Evolutionary conservation across 495 filamentous ascomycete species (phyloP).

Genomic region (Oidiodendron maius): DNA sequence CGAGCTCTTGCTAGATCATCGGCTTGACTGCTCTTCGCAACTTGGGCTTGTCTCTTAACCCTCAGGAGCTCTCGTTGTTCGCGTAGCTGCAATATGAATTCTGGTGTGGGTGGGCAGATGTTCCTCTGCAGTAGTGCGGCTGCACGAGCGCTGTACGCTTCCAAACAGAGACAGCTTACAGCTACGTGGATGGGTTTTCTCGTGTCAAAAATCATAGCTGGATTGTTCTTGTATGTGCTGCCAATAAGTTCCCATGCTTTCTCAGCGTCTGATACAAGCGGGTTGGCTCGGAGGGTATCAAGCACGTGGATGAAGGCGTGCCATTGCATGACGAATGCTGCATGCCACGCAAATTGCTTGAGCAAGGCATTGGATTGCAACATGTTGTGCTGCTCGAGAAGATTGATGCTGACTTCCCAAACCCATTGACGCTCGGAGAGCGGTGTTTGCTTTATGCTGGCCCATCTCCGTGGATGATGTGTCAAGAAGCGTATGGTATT

Average conservation of each 20-base stretch:
- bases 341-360: slow-evolving; percentile 70
- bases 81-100: slow-evolving; percentile 38
- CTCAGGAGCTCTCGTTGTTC: slow-evolving; percentile 55
- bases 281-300: slow-evolving; percentile 68
- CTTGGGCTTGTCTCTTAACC: slow-evolving; percentile 46
- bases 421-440: slow-evolving; percentile 51
- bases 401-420: slow-evolving; percentile 65
- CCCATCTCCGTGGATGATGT: slow-evolving; percentile 19
- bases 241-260: slow-evolving; percentile 75
- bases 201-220: slow-evolving; percentile 23
- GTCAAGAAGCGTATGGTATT: slow-evolving; percentile 26
- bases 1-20: not conserved
- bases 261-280: slow-evolving; percentile 55
- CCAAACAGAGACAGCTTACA: slow-evolving; percentile 29
- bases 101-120: slow-evolving; percentile 36
- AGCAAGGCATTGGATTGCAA: slow-evolving; percentile 55
- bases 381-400: slow-evolving; percentile 62
- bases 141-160: slow-evolving; percentile 25
- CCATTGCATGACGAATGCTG: slow-evolving; percentile 71
- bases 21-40: slow-evolving; percentile 12
- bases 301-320: slow-evolving; percentile 71
- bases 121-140: slow-evolving; percentile 10
- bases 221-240: slow-evolving; percentile 34
- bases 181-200: slow-evolving; percentile 27
- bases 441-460: slow-evolving; percentile 18